phyloP scores from a whole-genome alignment of 1,284 basidiomycete genomes.

The Naganishia liquefaciens region DNA sequence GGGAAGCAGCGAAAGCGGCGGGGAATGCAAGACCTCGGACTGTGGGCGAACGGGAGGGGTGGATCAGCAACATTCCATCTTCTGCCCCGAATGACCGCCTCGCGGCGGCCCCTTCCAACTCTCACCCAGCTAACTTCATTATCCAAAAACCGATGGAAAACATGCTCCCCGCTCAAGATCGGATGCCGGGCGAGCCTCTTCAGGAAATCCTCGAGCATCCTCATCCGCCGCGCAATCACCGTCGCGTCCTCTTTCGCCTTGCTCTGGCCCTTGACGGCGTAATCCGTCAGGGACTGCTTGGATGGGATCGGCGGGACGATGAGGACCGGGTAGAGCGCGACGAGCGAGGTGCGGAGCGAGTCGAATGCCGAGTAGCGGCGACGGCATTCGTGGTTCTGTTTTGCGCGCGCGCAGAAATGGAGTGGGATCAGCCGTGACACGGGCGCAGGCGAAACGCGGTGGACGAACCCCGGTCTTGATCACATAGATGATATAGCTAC shows the following conservation, averaged over 20 bases:
- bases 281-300: conserved; percentile 93
- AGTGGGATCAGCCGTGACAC: too few relatives aligned
- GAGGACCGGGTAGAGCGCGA: conserved; percentile 88
- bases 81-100: too few relatives aligned
- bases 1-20: conserved; percentile 83
- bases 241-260: conserved; percentile 95
- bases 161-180: conserved; percentile 88
- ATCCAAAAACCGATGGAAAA: conserved; percentile 93
- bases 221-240: conserved; percentile 86
- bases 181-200: conserved; percentile 86
- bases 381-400: conserved; percentile 74
- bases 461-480: conserved; percentile 81
- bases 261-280: conserved; percentile 87
- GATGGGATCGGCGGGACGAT: conserved; percentile 98
- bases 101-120: too few relatives aligned
- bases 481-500: conserved; percentile 92
- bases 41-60: conserved; percentile 52
- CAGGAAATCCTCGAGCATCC: conserved; percentile 93
- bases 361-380: conserved; percentile 98
- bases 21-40: conserved; percentile 87
- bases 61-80: conserved; percentile 14
- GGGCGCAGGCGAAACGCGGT: neutral
- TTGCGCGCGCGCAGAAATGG: too few relatives aligned
- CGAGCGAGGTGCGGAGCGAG: conserved; percentile 78
- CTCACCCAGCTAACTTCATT: conserved; percentile 92